Percentiles rank a stretch among this genome's conserved stretches.
These are phyloP conservation scores for Phytopythium ostracodes DNA, from an alignment of 352 stramenopile genomes.

Conservation along the genomic window DNA sequence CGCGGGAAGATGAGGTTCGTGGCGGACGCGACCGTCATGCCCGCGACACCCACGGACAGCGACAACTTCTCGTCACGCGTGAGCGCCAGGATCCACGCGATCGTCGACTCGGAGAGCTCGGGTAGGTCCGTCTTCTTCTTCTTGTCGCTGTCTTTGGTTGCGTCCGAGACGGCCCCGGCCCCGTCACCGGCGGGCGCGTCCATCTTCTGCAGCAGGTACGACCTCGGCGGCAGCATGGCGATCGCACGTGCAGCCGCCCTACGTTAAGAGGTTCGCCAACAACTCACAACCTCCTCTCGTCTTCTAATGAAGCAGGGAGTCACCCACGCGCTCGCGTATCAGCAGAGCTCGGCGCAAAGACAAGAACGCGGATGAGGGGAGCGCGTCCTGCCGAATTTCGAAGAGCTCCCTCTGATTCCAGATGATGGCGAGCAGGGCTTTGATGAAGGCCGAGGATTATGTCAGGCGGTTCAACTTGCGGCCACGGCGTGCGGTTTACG, in stretches of 20 bases:
- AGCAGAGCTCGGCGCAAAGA: background rate
- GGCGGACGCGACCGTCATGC: constrained; percentile 79
- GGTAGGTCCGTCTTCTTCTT: constrained; percentile 6
- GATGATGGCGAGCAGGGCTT: background rate
- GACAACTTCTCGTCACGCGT: constrained; percentile 63
- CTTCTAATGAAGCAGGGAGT: background rate
- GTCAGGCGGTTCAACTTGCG: background rate
- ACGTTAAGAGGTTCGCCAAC: background rate
- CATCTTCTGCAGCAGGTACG: constrained; percentile 67
- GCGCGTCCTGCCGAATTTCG: background rate
- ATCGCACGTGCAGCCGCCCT: background rate
- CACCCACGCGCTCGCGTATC: background rate
- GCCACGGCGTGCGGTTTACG: background rate
- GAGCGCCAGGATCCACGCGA: constrained; percentile 67
- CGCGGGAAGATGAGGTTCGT: constrained; percentile 89
- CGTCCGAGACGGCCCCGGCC: constrained; percentile 7
- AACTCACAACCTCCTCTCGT: background rate
- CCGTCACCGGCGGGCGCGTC: constrained; percentile 26
- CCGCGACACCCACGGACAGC: constrained; percentile 63
- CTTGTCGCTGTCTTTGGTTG: background rate
- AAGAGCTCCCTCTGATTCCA: background rate
- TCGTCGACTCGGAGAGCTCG: constrained; percentile 26
- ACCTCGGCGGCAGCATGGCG: constrained; percentile 56
- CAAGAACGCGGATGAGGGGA: background rate
- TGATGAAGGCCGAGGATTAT: background rate